These are phyloP conservation scores for Cordia subcordata DNA, from an alignment of 257 asterid species.

Conservation along the genomic window DNA sequence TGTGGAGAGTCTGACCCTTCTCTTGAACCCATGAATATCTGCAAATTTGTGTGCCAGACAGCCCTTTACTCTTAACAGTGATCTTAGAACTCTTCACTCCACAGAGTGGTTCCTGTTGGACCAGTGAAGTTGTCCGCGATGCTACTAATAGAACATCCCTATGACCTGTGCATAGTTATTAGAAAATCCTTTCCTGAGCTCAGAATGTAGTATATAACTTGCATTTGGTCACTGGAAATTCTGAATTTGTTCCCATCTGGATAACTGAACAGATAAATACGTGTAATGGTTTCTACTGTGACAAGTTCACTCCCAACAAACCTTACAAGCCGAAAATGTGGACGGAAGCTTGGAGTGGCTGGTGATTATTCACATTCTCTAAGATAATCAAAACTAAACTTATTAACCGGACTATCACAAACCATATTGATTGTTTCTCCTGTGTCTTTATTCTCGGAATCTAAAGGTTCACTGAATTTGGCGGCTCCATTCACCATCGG, in stretches of 20 bases:
- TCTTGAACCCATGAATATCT: background rate
- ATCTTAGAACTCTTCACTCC: too few species aligned
- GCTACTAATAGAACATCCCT: too few species aligned
- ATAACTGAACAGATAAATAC: conserved; percentile 45
- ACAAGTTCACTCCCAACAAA: conserved; percentile 53
- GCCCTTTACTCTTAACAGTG: too few species aligned
- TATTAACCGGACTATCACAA: background rate
- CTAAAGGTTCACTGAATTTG: conserved; percentile 59
- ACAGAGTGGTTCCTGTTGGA: too few species aligned
- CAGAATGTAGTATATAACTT: background rate
- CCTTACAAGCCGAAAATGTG: conserved; percentile 65
- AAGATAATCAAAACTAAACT: background rate
- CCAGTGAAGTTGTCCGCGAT: too few species aligned
- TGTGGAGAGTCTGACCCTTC: background rate
- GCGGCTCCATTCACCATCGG: conserved; percentile 49
- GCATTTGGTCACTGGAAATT: too few species aligned
- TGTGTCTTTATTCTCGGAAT: conserved; percentile 2
- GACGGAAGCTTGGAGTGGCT: conserved; percentile 86
- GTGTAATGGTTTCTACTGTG: conserved; percentile 70
- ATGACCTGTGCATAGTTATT: too few species aligned
- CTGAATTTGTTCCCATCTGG: background rate
- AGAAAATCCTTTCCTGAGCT: background rate
- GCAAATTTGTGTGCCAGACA: too few species aligned
- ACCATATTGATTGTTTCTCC: background rate
- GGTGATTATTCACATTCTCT: conserved; percentile 24